Base-by-base conservation (phyloP, 768 basidiomycete genomes). In the Rhizopogon roseolus region DNA sequence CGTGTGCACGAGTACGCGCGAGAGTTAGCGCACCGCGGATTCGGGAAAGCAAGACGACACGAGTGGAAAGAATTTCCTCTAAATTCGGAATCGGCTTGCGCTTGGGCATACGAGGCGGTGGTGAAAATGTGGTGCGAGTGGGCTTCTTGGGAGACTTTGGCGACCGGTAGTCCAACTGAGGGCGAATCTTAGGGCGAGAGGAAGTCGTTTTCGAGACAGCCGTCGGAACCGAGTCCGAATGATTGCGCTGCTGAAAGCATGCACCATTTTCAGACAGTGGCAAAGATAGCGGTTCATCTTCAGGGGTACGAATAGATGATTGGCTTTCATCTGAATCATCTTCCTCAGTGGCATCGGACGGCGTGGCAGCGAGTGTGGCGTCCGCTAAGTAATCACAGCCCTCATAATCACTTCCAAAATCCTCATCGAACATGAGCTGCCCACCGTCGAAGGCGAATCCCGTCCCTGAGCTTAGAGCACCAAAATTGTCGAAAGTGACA, bases 1-100 rank as follows among this genome's bases (percentile, higher is more conserved):
- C 43, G 66, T 68, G 48, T 71, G 72, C 42, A 64, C 79, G 76
- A 7, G 71, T 64, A 16, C 75, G 73, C 22, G 79, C 73, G 9
- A 76, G 58, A 8, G 72, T 66, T 28, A 77, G 64, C 10, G 79
- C 71, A 11, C 73, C 67, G 11, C 66, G 69, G 19, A 83, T 69
- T 13, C 71, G 76, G 1, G 67, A 66, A 34, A 80, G 63, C 11
- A 58, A 51, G 13, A 50, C 56, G 19, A 60, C 27, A 17, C 54
- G 66, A 2, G 56, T 32, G 9, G 62, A 40, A 49, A 63, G 48
- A 38, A 54, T 38, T 11, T 64, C 66, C 1, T 61, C 55, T 1
- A 49, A 25, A 9, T 46, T 53, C 4, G 28, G 39, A 37, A 22
- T 45, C 27, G 36, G 11, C 27, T 9, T 25, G 19, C 46, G 14